Evolutionary conservation across 2,329 filamentous ascomycete genomes (phyloP).

Genomic region (Aureobasidium sp.): DNA sequence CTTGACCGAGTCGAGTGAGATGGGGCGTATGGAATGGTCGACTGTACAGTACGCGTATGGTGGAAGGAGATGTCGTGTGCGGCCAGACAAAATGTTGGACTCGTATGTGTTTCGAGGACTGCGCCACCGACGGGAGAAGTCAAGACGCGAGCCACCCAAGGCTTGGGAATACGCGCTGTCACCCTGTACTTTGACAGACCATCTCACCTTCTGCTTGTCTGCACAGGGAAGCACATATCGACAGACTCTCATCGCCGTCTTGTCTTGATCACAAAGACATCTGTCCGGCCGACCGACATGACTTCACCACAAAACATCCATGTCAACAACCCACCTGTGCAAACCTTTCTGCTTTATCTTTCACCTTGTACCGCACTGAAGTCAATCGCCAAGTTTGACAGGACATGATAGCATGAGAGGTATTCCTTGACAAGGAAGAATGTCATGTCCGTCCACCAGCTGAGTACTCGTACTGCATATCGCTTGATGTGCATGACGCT

Average conservation of each 20-base stretch:
- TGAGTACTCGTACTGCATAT: not conserved
- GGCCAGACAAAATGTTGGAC: not conserved
- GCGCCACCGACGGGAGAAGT: not conserved
- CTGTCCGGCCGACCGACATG: not conserved
- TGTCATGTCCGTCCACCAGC: not conserved
- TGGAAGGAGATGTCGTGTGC: slow-evolving; percentile 1
- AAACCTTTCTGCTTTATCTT: not conserved
- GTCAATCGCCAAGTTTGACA: no score
- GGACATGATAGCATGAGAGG: not conserved
- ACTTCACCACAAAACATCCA: not conserved
- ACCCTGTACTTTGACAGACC: not conserved
- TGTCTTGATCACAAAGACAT: not conserved
- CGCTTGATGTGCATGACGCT: not conserved
- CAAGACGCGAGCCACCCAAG: not conserved
- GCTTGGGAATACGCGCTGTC: not conserved
- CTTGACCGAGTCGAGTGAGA: not conserved
- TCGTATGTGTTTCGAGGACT: not conserved
- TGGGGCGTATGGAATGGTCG: not conserved
- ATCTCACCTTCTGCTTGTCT: not conserved
- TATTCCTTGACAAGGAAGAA: not conserved
- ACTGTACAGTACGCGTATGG: not conserved
- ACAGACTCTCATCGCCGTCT: not conserved
- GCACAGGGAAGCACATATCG: not conserved
- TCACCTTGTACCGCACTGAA: not conserved
- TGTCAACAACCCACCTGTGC: not conserved